Base-by-base conservation (phyloP, 148 eudicot genomes). In the Polygonum maritimum region DNA sequence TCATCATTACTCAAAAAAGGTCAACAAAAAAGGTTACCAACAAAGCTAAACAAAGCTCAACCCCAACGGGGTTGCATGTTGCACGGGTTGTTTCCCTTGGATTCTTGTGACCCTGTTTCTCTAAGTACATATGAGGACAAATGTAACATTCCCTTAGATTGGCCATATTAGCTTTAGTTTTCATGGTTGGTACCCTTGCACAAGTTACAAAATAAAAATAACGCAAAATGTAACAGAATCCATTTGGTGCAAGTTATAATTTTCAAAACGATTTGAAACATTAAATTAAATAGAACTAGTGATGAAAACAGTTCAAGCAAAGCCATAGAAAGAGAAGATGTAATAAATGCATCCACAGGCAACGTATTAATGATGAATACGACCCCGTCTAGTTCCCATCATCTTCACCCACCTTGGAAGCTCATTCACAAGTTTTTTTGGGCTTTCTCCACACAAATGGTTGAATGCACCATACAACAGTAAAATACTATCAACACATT, bases 371-470 rank as follows among this genome's bases (percentile, higher is more conserved):
- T 63, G 40, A 63, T 26, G 39, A 33, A 63, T 18, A 57, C 15
- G 55, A 51, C 55, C 3, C 19, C 19, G 4, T 51, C 13, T 26
- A 58, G 12, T 58, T 58, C 21, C 67, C 67, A 60, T 60, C 67
- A 60, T 60, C 67, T 26, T 9, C 67, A 60, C 35, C 35, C 35
- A 58, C 65, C 31, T 54, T 18, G 18, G 31, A 26, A 7, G 26
- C 55, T 51, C 55, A 51, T 51, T 51, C 55, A n/a, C 62, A 55
- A 55, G 62, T 55, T 55, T 55, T 55, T 55, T 55, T n/a, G 62
- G 62, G 62, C n/a, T 55, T 55, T 55, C 63, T 7, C 26, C 35
- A 57, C 21, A 21, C 63, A 21, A 44, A 44, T 8, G 9, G 47
- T 44, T 44, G 47, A 44, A 44, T 44, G 47, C 11, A 44, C 47